Conservation (phyloP, 805 yeast species). For the Barnettozyma wickerhamii region DNA sequence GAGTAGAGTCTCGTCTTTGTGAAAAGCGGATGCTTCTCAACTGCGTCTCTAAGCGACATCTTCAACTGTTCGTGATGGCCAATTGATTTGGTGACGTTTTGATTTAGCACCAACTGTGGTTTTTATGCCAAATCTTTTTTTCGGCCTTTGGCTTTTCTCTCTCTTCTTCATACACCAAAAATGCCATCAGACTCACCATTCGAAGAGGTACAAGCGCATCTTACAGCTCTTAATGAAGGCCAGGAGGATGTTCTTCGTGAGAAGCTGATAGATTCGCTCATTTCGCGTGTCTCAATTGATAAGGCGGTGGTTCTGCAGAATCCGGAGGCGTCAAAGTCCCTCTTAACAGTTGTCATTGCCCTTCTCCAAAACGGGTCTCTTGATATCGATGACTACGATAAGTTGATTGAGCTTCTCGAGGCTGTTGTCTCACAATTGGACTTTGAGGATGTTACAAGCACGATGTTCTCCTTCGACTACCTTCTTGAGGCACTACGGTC, state of each 20-base stretch:
- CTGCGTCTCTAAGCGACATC: slow-evolving; percentile 18
- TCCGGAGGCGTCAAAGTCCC: slow-evolving; percentile 4
- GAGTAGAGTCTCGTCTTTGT: slow-evolving; percentile 34
- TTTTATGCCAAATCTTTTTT: background rate
- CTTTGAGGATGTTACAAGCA: slow-evolving; percentile 16
- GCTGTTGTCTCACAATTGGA: slow-evolving; percentile 11
- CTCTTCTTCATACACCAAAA: background rate
- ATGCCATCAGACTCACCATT: slow-evolving; percentile 3
- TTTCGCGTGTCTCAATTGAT: slow-evolving; percentile 7
- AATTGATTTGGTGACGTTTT: too few relatives aligned
- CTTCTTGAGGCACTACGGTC: slow-evolving; percentile 21
- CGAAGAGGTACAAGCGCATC: slow-evolving; percentile 3
- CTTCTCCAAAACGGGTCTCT: slow-evolving; percentile 8
- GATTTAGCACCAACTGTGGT: too few relatives aligned
- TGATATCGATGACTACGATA: slow-evolving; percentile 12
- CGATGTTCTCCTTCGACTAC: slow-evolving; percentile 14
- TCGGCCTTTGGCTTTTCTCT: background rate
- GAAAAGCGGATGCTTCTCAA: slow-evolving; percentile 20
- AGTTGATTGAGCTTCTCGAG: slow-evolving; percentile 15
- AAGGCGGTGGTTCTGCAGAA: slow-evolving; percentile 5
- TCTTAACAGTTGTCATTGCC: slow-evolving; percentile 2
- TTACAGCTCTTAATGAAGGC: background rate
- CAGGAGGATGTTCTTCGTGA: background rate
- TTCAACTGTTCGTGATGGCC: background rate
- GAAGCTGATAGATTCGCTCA: background rate